Percentiles rank a stretch among this genome's conserved stretches.
Conservation (phyloP, 371 early-diverging fungal genomes). For the Rhizopus arrhizus region DNA sequence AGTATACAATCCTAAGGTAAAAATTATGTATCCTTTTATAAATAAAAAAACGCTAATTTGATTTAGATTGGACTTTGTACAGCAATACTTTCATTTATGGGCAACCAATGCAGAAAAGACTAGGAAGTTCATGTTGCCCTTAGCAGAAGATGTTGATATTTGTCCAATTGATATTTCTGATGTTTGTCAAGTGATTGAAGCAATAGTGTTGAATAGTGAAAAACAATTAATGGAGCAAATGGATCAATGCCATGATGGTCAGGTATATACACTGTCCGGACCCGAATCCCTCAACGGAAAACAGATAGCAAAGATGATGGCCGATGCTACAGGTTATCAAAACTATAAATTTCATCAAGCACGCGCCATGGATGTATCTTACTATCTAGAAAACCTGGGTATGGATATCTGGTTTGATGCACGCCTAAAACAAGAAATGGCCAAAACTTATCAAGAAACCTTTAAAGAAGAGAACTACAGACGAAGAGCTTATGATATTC, state of each 20-base stretch:
- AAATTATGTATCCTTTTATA: not conserved
- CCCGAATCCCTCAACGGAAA: slow-evolving; percentile 28
- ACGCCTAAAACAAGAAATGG: slow-evolving; percentile 33
- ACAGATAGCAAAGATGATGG: slow-evolving; percentile 23
- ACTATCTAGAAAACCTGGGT: slow-evolving; percentile 28
- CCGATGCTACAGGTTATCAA: slow-evolving; percentile 24
- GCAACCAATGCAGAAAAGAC: slow-evolving; percentile 31
- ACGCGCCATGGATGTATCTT: slow-evolving; percentile 33
- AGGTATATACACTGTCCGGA: slow-evolving; percentile 34
- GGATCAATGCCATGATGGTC: slow-evolving; percentile 27
- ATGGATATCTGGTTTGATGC: slow-evolving; percentile 40
- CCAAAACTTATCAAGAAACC: slow-evolving; percentile 30
- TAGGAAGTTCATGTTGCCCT: slow-evolving; percentile 22
- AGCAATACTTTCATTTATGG: slow-evolving; percentile 42
- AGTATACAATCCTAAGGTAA: slow-evolving; percentile 49
- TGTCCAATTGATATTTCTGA: slow-evolving; percentile 37
- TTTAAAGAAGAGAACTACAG: slow-evolving; percentile 20
- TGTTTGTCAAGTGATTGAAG: slow-evolving; percentile 31
- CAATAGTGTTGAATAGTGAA: slow-evolving; percentile 12
- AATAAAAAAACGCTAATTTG: not conserved
- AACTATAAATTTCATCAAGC: slow-evolving; percentile 23
- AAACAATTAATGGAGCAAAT: not conserved
- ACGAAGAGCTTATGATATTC: slow-evolving; percentile 22
- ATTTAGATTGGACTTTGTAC: slow-evolving; percentile 48
- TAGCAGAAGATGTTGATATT: slow-evolving; percentile 21